phyloP scores from a whole-genome alignment of 306 rosid genomes.

The Mimosa bimucronata region DNA sequence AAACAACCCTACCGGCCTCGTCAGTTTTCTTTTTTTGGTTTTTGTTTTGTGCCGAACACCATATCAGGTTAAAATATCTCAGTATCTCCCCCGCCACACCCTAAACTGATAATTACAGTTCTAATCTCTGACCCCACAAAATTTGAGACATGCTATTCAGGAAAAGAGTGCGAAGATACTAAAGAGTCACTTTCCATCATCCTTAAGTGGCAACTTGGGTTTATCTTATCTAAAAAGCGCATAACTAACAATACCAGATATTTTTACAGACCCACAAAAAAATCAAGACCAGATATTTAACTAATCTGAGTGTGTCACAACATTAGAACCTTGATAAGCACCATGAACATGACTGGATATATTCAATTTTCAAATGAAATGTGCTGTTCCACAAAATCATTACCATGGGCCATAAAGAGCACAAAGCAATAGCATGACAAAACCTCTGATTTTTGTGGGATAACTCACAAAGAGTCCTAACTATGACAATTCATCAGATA shows the following conservation, averaged over 20 bases:
- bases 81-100: background rate
- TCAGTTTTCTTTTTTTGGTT: background rate
- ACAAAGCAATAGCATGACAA: constrained; percentile 1
- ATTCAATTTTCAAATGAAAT: background rate
- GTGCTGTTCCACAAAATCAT: constrained; percentile 12
- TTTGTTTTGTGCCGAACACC: no score
- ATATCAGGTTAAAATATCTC: background rate
- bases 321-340: constrained; percentile 4
- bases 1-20: background rate
- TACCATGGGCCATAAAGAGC: background rate
- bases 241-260: constrained; percentile 13
- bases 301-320: background rate
- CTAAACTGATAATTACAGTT: background rate
- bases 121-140: constrained; percentile 1
- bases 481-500: background rate
- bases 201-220: background rate
- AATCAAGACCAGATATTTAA: constrained; percentile 5
- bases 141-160: background rate
- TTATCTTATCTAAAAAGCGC: constrained; percentile 8
- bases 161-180: background rate
- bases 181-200: constrained; percentile 1
- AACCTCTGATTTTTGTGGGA: background rate
- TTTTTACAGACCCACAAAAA: background rate
- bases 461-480: background rate
- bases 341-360: constrained; percentile 21